These are phyloP conservation scores for Trichosporon inkin DNA, from an alignment of 1,284 basidiomycete species.

Conservation along the genomic window DNA sequence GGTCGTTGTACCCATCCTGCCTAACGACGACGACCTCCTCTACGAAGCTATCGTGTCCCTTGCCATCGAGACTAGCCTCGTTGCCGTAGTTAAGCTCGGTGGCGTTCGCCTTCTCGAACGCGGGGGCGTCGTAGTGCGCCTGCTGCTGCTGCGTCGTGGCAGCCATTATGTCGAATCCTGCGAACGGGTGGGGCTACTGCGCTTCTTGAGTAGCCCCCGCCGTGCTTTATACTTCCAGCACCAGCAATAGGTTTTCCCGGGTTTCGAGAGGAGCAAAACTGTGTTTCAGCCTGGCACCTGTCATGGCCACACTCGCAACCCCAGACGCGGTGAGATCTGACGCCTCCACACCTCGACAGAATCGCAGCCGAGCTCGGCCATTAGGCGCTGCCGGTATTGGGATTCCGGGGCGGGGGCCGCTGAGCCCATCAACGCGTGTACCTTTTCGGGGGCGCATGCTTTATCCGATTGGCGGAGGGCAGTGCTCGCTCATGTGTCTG, in stretches of 20 bases:
- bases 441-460: not conserved
- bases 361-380: too few relatives aligned
- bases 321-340: too few relatives aligned
- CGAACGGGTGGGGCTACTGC: too few relatives aligned
- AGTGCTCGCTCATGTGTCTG: not conserved
- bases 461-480: slow-evolving; percentile 3
- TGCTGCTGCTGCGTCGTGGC: not conserved
- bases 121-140: not conserved
- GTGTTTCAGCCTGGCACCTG: too few relatives aligned
- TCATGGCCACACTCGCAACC: too few relatives aligned
- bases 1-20: slow-evolving; percentile 10
- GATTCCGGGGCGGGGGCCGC: not conserved
- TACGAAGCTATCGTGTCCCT: slow-evolving; percentile 3
- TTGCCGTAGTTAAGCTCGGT: not conserved
- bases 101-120: slow-evolving; percentile 3
- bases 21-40: not conserved
- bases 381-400: not conserved
- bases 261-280: too few relatives aligned
- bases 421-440: not conserved
- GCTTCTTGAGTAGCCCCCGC: too few relatives aligned
- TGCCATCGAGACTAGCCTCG: not conserved
- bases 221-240: too few relatives aligned
- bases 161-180: not conserved
- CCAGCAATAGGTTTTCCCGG: too few relatives aligned
- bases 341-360: too few relatives aligned